Percentiles rank a stretch among this genome's conserved stretches.
phyloP scores from a whole-genome alignment of 306 rosid genomes.

The Vigna reflexopilosa region DNA sequence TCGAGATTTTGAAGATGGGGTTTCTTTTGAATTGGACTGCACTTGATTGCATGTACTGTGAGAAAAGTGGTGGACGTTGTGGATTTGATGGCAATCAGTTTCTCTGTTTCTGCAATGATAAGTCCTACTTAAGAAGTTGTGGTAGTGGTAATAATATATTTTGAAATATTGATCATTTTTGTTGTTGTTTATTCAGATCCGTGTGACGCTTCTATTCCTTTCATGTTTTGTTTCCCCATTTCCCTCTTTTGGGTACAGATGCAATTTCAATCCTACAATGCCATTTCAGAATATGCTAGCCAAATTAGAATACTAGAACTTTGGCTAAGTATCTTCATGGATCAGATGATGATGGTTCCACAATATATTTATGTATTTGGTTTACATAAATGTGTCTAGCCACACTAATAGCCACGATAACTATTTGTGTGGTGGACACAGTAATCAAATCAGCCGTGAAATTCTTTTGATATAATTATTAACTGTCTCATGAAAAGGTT shows the following conservation, averaged over 20 bases:
- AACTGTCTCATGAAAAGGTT: background rate
- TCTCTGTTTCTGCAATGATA: conserved; percentile 63
- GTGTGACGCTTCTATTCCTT: background rate
- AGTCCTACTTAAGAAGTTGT: conserved; percentile 55
- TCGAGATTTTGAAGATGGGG: conserved; percentile 69
- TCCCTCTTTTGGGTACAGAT: conserved; percentile 3
- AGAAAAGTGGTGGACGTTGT: conserved; percentile 69
- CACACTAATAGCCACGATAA: background rate
- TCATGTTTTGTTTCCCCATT: background rate
- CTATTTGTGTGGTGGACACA: background rate
- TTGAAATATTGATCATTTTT: conserved; percentile 4
- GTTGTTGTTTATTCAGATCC: background rate
- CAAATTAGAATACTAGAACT: background rate
- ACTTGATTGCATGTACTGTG: conserved; percentile 60
- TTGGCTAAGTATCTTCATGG: background rate
- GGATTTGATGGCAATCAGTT: conserved; percentile 54
- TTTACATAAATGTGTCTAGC: background rate
- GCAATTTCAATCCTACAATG: conserved; percentile 8
- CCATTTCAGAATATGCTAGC: background rate
- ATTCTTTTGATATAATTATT: background rate
- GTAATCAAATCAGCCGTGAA: background rate
- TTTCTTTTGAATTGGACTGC: conserved; percentile 66
- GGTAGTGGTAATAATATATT: conserved; percentile 55
- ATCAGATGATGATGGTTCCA: background rate
- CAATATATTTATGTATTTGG: background rate